Conservation (phyloP, 2,329 filamentous ascomycete species). For the Penicillium sp. region DNA sequence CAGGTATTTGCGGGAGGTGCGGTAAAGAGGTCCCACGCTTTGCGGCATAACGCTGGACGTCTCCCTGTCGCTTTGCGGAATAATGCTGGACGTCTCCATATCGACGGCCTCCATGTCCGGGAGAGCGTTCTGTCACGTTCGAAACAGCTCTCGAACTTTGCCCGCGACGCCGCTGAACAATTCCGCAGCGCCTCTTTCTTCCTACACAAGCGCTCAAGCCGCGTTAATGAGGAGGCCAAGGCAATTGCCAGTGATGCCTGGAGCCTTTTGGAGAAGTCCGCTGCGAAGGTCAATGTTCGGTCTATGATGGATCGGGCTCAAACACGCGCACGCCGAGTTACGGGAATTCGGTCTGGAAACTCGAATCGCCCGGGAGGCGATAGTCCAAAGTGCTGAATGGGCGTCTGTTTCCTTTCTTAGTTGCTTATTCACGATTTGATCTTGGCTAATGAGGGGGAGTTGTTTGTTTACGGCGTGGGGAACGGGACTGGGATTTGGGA, state of each 20-base stretch:
- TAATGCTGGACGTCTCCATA: slow-evolving; percentile 26
- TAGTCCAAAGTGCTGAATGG: slow-evolving; percentile 4
- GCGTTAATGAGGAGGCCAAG: slow-evolving; percentile 26
- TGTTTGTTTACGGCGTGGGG: slow-evolving; percentile 16
- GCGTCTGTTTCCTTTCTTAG: slow-evolving; percentile 3
- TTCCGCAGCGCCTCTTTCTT: slow-evolving; percentile 30
- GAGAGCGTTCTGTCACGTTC: slow-evolving; percentile 29
- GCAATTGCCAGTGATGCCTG: slow-evolving; percentile 27
- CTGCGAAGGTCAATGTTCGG: slow-evolving; percentile 21
- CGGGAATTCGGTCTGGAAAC: slow-evolving; percentile 21
- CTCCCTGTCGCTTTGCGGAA: slow-evolving; percentile 27
- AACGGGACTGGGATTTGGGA: slow-evolving; percentile 6
- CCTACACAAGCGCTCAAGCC: slow-evolving; percentile 28
- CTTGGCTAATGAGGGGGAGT: slow-evolving; percentile 7
- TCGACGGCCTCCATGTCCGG: slow-evolving; percentile 23
- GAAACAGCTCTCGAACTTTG: slow-evolving; percentile 31
- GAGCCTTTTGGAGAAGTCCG: slow-evolving; percentile 24
- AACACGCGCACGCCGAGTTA: slow-evolving; percentile 29
- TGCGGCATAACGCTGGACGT: slow-evolving; percentile 29
- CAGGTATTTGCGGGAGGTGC: slow-evolving; percentile 37
- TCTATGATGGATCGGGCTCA: slow-evolving; percentile 32
- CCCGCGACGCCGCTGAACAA: slow-evolving; percentile 28
- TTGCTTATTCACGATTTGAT: slow-evolving; percentile 7
- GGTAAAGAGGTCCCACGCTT: slow-evolving; percentile 32
- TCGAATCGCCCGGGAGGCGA: slow-evolving; percentile 5